Conservation (phyloP, 148 eudicot genomes). For the Pharnaceum exiguum region DNA sequence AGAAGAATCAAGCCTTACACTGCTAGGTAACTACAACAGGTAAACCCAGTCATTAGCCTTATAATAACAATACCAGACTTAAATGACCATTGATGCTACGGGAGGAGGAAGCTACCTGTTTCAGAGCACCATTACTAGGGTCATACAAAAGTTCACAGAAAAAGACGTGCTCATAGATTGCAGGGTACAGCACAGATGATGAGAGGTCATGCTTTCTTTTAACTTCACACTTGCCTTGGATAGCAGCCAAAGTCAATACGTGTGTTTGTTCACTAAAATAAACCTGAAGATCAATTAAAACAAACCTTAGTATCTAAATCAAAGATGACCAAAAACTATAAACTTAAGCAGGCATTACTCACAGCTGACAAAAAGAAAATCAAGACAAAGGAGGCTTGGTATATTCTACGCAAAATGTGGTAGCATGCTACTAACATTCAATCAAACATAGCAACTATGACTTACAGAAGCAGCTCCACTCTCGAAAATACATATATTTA, state of each 20-base stretch:
- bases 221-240: slow-evolving; percentile 88
- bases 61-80: neutral
- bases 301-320: neutral
- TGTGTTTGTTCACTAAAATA: slow-evolving; percentile 77
- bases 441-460: too few species aligned
- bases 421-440: too few species aligned
- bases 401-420: too few species aligned
- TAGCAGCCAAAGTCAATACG: slow-evolving; percentile 31
- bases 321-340: neutral
- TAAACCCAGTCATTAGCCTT: slow-evolving; percentile 1
- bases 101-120: slow-evolving; percentile 47
- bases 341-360: neutral
- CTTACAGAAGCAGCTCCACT: too few species aligned
- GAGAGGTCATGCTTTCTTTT: slow-evolving; percentile 60
- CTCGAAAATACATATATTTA: too few species aligned
- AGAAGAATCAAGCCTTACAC: slow-evolving; percentile 45
- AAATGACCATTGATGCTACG: neutral
- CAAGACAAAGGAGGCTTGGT: too few species aligned
- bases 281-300: slow-evolving; percentile 40
- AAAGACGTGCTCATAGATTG: slow-evolving; percentile 62
- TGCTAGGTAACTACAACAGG: slow-evolving; percentile 56
- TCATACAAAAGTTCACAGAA: slow-evolving; percentile 84
- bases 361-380: too few species aligned
- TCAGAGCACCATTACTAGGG: slow-evolving; percentile 71
- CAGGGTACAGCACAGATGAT: slow-evolving; percentile 43